phyloP scores from a whole-genome alignment of 2,329 filamentous ascomycete species.

The Thelonectria rubi region DNA sequence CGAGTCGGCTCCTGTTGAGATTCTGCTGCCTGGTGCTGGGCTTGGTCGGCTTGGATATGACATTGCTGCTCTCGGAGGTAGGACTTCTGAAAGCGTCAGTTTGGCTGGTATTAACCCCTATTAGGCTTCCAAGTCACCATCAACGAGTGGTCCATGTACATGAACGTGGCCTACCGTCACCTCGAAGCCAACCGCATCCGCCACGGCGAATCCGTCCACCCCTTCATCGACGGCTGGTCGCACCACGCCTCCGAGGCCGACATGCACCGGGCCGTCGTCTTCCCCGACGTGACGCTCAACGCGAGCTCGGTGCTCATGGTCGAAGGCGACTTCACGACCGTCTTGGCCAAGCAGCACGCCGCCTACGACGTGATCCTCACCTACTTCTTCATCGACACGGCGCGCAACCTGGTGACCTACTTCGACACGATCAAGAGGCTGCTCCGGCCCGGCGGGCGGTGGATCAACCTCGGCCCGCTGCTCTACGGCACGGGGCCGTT shows the following conservation, averaged over 20 bases:
- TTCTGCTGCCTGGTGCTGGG: conserved; percentile 63
- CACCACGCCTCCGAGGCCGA: conserved; percentile 60
- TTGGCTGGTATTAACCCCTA: background rate
- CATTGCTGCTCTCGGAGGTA: conserved; percentile 54
- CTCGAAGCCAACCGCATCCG: conserved; percentile 47
- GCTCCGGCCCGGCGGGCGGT: conserved; percentile 58
- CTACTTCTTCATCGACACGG: conserved; percentile 70
- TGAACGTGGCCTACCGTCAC: conserved; percentile 64
- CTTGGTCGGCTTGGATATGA: conserved; percentile 63
- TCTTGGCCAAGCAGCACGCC: conserved; percentile 40
- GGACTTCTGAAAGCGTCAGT: background rate
- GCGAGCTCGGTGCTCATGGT: conserved; percentile 54
- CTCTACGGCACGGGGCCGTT: conserved; percentile 64
- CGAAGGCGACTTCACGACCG: conserved; percentile 65
- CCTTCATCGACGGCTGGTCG: conserved; percentile 65
- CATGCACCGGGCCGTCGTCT: conserved; percentile 55
- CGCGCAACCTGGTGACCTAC: conserved; percentile 63
- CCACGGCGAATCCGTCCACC: conserved; percentile 51
- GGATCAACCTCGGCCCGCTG: conserved; percentile 66
- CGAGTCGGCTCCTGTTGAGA: conserved; percentile 40
- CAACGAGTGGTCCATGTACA: conserved; percentile 68
- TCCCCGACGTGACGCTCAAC: conserved; percentile 54
- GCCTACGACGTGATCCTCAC: conserved; percentile 62
- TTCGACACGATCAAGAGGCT: conserved; percentile 61
- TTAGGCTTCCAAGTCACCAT: conserved; percentile 60